Conservation (phyloP, 768 basidiomycete species). For the Leucogyrophana mollusca region DNA sequence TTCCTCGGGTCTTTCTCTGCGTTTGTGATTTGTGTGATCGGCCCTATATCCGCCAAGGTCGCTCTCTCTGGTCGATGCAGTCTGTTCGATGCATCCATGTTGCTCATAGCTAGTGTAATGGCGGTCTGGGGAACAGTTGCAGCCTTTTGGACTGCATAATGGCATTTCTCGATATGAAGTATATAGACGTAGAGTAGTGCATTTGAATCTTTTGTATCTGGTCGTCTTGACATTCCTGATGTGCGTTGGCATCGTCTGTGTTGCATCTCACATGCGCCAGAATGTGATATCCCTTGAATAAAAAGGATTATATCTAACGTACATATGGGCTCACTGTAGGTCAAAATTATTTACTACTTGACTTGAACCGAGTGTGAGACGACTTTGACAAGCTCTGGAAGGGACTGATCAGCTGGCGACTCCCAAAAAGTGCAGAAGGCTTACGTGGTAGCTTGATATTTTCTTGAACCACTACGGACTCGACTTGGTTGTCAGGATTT, state of each 20-base stretch:
- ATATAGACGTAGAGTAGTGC: too few species aligned
- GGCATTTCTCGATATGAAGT: background rate
- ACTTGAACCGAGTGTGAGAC: constrained; percentile 68
- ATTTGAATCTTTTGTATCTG: too few species aligned
- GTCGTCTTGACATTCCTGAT: too few species aligned
- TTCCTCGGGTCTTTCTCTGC: constrained; percentile 91
- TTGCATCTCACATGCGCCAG: too few species aligned
- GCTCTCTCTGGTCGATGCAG: constrained; percentile 49
- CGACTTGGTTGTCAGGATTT: constrained; percentile 87
- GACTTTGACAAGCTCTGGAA: constrained; percentile 72
- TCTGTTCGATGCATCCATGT: constrained; percentile 51
- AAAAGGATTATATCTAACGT: too few species aligned
- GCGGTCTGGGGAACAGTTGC: constrained; percentile 76
- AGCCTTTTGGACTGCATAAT: constrained; percentile 47
- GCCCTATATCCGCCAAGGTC: constrained; percentile 73
- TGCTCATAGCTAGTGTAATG: constrained; percentile 58
- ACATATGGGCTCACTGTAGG: too few species aligned
- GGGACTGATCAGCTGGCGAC: background rate
- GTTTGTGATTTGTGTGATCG: constrained; percentile 70
- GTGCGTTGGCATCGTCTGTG: too few species aligned
- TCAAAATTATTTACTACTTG: too few species aligned
- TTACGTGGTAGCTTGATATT: constrained; percentile 77
- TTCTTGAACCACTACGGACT: constrained; percentile 83
- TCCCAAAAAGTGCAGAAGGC: constrained; percentile 21
- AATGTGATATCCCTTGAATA: too few species aligned